Percentiles rank a stretch among this genome's conserved stretches.
Conservation (phyloP, 306 rosid genomes). For the Prunus armeniaca region DNA sequence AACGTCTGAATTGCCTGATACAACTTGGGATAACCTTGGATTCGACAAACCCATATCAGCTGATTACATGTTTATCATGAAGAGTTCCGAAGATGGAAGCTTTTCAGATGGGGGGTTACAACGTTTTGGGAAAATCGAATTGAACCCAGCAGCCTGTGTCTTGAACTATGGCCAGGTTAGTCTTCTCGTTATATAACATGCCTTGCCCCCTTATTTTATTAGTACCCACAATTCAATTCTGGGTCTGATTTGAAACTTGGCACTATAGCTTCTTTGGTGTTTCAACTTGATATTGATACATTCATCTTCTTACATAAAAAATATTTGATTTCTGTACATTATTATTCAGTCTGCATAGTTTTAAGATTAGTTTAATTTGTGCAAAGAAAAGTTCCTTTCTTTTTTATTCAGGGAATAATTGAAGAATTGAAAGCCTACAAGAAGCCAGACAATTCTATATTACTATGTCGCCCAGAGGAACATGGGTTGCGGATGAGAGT, state of each 20-base stretch:
- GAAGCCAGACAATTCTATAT: constrained; percentile 25
- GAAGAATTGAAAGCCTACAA: constrained; percentile 24
- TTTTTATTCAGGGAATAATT: constrained; percentile 3
- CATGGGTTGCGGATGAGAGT: constrained; percentile 40
- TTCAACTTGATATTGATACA: neutral
- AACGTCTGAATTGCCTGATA: constrained; percentile 7
- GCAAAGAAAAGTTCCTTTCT: neutral
- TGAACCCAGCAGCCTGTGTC: constrained; percentile 21
- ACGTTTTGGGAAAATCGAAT: constrained; percentile 12
- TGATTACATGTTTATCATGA: constrained; percentile 21
- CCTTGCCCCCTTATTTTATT: neutral
- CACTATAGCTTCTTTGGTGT: no score
- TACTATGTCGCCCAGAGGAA: constrained; percentile 39
- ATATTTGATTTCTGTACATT: no score
- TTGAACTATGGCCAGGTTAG: constrained; percentile 26
- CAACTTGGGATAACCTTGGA: constrained; percentile 11
- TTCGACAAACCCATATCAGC: constrained; percentile 8
- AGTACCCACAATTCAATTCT: neutral
- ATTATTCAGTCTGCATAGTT: no score
- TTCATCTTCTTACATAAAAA: neutral
- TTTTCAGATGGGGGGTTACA: constrained; percentile 14
- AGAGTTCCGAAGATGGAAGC: constrained; percentile 5
- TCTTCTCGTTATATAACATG: neutral
- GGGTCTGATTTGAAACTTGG: no score
- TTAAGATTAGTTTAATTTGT: neutral